Evolutionary conservation across 2,329 filamentous ascomycete species (phyloP).

Genomic region (Hysterium pulicare): DNA sequence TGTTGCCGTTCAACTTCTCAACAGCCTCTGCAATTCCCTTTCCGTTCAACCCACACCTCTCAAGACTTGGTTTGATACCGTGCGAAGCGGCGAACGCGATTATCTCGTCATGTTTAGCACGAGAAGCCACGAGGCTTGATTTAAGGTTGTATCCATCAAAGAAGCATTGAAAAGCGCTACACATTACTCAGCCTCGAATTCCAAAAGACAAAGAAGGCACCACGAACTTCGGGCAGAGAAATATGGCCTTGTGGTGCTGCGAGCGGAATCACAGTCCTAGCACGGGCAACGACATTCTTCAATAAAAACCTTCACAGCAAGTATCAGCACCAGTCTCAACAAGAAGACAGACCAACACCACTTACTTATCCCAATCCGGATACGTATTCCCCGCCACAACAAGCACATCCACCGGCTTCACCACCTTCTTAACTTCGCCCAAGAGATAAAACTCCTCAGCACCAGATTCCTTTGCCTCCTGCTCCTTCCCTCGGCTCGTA

Average conservation of each 20-base stretch:
- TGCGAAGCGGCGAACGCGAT: conserved; percentile 17
- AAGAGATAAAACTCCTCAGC: conserved; percentile 23
- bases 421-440: conserved; percentile 18
- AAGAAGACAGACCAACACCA: not conserved
- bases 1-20: conserved; percentile 14
- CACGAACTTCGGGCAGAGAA: conserved; percentile 11
- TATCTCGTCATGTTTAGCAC: conserved; percentile 20
- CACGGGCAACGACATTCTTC: conserved; percentile 18
- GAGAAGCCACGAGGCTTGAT: conserved; percentile 18
- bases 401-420: conserved; percentile 16
- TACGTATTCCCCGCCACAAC: conserved; percentile 18
- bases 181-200: not conserved
- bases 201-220: not conserved
- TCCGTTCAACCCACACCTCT: conserved; percentile 19
- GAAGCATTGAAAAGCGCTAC: conserved; percentile 15
- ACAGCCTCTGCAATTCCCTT: conserved; percentile 15
- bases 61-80: conserved; percentile 17
- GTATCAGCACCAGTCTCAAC: not conserved
- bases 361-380: conserved; percentile 22
- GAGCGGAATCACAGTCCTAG: conserved; percentile 17
- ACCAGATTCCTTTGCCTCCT: conserved; percentile 16
- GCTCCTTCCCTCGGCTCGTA: conserved; percentile 16
- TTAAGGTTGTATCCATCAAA: conserved; percentile 19
- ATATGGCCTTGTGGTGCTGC: conserved; percentile 13
- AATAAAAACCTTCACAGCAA: conserved; percentile 11